Evolutionary conservation across 2,329 filamentous ascomycete genomes (phyloP).

Genomic region (Botryotinia globosa): DNA sequence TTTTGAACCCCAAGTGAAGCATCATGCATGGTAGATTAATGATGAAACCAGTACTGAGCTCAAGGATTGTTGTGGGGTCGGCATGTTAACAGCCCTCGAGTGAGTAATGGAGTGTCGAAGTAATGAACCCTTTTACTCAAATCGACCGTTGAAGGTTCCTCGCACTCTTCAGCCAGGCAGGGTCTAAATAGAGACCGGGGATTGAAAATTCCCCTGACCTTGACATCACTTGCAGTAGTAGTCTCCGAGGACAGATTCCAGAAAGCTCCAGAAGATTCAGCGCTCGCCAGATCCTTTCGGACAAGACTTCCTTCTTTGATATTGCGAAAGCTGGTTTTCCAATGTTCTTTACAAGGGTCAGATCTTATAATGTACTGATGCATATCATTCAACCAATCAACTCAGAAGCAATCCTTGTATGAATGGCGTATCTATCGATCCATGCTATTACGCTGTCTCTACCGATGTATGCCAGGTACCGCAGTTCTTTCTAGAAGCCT

Average conservation of each 20-base stretch:
- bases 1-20: not conserved
- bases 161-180: not conserved
- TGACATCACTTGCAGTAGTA: not conserved
- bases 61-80: constrained; percentile 1
- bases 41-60: not conserved
- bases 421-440: not conserved
- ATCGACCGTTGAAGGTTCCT: not conserved
- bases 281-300: not conserved
- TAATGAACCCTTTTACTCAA: not conserved
- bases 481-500: not conserved
- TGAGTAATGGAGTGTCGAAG: not conserved
- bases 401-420: not conserved
- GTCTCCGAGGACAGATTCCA: not conserved
- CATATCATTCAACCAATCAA: not conserved
- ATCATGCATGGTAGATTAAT: not conserved
- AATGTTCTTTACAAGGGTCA: not conserved
- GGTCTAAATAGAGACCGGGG: not conserved
- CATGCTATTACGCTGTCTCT: not conserved
- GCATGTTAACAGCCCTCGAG: not conserved
- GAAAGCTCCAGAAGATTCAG: not conserved
- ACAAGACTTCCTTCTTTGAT: not conserved
- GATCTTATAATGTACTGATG: not conserved
- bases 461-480: too few relatives aligned
- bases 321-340: not conserved
- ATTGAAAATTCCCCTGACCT: not conserved